A percentile compares a stretch with the other conserved stretches of the same genome.
phyloP scores from a whole-genome alignment of 148 eudicot species.

The Fallopia convolvulus region DNA sequence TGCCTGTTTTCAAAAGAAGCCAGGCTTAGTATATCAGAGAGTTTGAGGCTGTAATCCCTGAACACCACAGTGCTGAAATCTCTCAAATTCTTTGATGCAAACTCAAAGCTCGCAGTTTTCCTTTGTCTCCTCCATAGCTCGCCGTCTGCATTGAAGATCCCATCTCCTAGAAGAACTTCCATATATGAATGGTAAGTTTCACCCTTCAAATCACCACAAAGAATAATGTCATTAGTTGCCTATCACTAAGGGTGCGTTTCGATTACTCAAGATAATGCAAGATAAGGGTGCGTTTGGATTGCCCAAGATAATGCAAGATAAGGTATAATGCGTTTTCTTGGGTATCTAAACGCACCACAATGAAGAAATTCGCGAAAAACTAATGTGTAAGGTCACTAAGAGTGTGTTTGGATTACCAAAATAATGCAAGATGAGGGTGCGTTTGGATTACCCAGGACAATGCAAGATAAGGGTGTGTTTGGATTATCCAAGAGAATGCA shows the following conservation, averaged over 20 bases:
- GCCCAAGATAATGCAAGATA: no score
- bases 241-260: no score
- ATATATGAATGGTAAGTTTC: slow-evolving; percentile 92
- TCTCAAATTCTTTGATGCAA: slow-evolving; percentile 91
- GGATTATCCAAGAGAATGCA: no score
- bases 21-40: slow-evolving; percentile 42
- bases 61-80: slow-evolving; percentile 95
- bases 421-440: no score
- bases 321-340: no score
- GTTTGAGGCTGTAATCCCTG: slow-evolving; percentile 80
- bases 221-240: background rate
- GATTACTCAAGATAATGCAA: no score
- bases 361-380: no score
- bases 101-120: slow-evolving; percentile 95
- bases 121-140: slow-evolving; percentile 95
- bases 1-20: slow-evolving; percentile 41
- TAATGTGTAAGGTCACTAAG: background rate
- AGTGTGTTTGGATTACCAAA: no score
- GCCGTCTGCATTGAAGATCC: slow-evolving; percentile 90
- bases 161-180: slow-evolving; percentile 89
- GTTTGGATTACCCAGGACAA: no score
- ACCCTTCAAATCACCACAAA: slow-evolving; percentile 37
- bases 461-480: no score
- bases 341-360: no score
- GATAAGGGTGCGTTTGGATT: no score